These are phyloP conservation scores for Scutellaria baicalensis DNA, from an alignment of 257 asterid species.

Conservation along the genomic window DNA sequence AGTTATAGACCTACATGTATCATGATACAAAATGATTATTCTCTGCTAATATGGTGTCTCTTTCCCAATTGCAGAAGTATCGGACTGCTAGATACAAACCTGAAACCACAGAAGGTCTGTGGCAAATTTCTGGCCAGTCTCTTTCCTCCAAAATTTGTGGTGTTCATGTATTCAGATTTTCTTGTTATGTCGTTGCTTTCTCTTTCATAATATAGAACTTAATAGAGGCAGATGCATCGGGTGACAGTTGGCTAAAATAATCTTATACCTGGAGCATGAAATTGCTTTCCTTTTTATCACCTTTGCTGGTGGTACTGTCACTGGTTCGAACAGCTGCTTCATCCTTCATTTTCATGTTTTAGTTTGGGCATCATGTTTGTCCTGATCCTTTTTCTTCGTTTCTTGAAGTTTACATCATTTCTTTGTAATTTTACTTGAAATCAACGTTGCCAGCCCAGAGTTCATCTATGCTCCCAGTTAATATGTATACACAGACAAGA, in stretches of 20 bases:
- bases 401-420: neutral
- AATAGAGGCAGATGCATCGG: constrained; percentile 1
- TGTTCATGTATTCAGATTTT: neutral
- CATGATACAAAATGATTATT: constrained; percentile 10
- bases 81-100: constrained; percentile 89
- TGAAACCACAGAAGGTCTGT: constrained; percentile 67
- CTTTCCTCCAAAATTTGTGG: constrained; percentile 4
- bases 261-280: neutral
- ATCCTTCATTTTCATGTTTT: neutral
- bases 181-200: constrained; percentile 11
- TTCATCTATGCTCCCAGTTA: neutral
- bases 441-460: neutral
- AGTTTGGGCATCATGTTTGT: neutral
- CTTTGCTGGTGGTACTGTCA: neutral
- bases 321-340: neutral
- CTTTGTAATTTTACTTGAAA: too few species aligned
- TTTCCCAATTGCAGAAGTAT: constrained; percentile 56
- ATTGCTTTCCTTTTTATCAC: constrained; percentile 2
- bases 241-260: neutral
- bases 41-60: constrained; percentile 8
- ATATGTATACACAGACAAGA: neutral
- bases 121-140: neutral
- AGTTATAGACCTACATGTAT: neutral
- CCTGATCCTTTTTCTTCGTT: neutral
- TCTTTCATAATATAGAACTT: neutral